phyloP scores from a whole-genome alignment of 2,329 filamentous ascomycete genomes.

The Neonectria coccinea region DNA sequence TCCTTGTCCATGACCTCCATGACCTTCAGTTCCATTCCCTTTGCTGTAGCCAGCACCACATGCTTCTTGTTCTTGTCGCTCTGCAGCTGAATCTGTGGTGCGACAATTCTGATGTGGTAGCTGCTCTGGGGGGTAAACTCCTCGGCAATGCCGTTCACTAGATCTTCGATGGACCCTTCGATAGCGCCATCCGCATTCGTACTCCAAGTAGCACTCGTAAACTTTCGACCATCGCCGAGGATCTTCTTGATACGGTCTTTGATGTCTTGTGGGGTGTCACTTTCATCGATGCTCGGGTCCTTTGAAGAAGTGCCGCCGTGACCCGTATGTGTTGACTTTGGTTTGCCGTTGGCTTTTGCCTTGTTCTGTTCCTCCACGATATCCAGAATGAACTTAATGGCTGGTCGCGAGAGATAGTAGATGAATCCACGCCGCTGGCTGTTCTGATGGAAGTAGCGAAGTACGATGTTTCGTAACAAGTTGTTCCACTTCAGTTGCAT shows the following conservation, averaged over 20 bases:
- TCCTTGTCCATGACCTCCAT: slow-evolving; percentile 98
- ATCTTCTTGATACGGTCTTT: slow-evolving; percentile 89
- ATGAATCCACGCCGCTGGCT: slow-evolving; percentile 95
- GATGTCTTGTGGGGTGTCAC: slow-evolving; percentile 73
- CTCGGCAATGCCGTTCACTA: slow-evolving; percentile 81
- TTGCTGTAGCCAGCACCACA: slow-evolving; percentile 95
- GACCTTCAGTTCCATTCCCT: slow-evolving; percentile 98
- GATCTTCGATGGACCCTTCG: slow-evolving; percentile 67
- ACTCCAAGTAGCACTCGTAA: slow-evolving; percentile 64
- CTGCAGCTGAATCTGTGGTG: slow-evolving; percentile 96
- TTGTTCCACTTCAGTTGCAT: slow-evolving; percentile 99
- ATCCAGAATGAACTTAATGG: slow-evolving; percentile 97
- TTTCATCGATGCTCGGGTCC: slow-evolving; percentile 59
- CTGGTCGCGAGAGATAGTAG: slow-evolving; percentile 95
- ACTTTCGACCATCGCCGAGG: slow-evolving; percentile 84
- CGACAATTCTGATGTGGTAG: slow-evolving; percentile 94
- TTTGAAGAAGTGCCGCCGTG: slow-evolving; percentile 51
- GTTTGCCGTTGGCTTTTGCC: slow-evolving; percentile 61
- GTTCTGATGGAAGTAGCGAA: slow-evolving; percentile 97
- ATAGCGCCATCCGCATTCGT: slow-evolving; percentile 49
- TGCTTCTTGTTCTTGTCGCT: slow-evolving; percentile 98
- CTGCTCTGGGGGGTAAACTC: slow-evolving; percentile 93
- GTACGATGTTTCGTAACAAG: slow-evolving; percentile 90
- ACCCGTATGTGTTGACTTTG: slow-evolving; percentile 45
- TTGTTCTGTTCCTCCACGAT: slow-evolving; percentile 95